Conservation (phyloP, 345 rosid species). For the Isatis tinctoria region DNA sequence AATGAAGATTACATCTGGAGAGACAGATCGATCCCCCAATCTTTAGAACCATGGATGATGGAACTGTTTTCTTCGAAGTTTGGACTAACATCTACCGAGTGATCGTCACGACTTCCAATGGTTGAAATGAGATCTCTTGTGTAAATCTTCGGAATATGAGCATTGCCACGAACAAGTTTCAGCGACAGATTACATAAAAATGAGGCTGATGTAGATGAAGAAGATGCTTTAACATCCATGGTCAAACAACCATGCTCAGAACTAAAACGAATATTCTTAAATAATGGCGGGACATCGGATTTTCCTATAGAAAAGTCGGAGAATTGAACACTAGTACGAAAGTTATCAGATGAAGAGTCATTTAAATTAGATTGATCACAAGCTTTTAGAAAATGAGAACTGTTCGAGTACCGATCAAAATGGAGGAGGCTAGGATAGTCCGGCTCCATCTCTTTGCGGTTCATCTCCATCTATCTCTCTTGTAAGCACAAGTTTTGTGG, state of each 20-base stretch:
- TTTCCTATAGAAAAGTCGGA: background rate
- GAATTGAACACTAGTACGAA: background rate
- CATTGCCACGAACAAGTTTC: background rate
- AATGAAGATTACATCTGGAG: background rate
- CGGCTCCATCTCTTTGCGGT: slow-evolving; percentile 4
- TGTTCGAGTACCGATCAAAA: background rate
- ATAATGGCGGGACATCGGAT: background rate
- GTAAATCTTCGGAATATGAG: background rate
- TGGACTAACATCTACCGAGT: background rate
- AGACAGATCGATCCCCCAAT: slow-evolving; percentile 14
- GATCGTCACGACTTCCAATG: background rate
- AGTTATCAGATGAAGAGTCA: background rate
- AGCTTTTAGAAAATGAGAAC: background rate
- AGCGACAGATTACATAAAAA: background rate
- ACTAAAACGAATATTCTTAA: slow-evolving; percentile 12
- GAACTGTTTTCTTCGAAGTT: background rate
- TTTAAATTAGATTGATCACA: background rate
- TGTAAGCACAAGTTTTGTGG: background rate
- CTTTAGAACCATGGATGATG: background rate
- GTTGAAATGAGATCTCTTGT: slow-evolving; percentile 29
- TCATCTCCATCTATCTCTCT: background rate
- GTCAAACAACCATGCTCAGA: slow-evolving; percentile 19
- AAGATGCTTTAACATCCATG: background rate
- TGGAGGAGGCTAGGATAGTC: background rate
- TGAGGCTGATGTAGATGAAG: background rate